A percentile compares a stretch with the other conserved stretches of the same genome.
Evolutionary conservation across 345 rosid genomes (phyloP).

Genomic region (Salix purpurea): DNA sequence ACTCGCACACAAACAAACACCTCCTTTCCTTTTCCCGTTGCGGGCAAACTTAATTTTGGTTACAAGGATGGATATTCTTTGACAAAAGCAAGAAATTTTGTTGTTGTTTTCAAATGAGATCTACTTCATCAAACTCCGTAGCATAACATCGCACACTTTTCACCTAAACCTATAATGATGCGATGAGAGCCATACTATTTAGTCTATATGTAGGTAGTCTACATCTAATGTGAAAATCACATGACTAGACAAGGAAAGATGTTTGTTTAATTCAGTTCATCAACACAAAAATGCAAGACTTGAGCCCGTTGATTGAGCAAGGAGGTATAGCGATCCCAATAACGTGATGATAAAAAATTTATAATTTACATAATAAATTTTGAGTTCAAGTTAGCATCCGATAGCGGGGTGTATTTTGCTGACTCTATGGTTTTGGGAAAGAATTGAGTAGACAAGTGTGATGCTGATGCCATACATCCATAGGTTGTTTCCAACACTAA

Average conservation of each 20-base stretch:
- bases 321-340: no score
- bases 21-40: background rate
- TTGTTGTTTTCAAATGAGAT: conserved; percentile 1
- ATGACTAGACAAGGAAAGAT: no score
- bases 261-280: no score
- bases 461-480: no score
- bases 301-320: no score
- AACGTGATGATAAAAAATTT: accelerated
- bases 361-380: accelerated
- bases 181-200: background rate
- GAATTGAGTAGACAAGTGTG: no score
- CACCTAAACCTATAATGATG: background rate
- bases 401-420: no score
- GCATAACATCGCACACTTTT: background rate
- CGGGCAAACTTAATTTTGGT: conserved; percentile 3
- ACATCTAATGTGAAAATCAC: no score
- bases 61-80: background rate
- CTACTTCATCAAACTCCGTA: background rate
- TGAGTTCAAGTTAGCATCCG: no score
- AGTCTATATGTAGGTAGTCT: no score
- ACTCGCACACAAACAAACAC: background rate
- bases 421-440: background rate
- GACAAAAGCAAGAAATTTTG: background rate
- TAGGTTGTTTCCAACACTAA: no score
- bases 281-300: no score